Percentiles rank a stretch among this genome's conserved stretches.
Evolutionary conservation across 768 basidiomycete genomes (phyloP).

Genomic region (Phanerodontia chrysosporium): DNA sequence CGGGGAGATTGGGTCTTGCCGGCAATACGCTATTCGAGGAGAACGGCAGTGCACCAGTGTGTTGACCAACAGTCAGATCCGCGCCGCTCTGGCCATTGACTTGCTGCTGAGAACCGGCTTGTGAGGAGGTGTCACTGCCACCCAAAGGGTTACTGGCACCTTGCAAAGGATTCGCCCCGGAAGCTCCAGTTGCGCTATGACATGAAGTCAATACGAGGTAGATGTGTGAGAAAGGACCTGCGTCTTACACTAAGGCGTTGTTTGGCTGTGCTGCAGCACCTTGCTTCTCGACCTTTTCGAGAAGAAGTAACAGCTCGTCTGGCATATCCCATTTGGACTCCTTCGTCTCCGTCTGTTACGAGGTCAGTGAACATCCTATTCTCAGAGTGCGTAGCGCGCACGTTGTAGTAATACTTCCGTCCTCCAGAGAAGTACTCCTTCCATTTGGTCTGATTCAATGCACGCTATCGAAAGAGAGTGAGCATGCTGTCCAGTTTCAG

Average conservation of each 20-base stretch:
- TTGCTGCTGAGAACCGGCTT: slow-evolving; percentile 37
- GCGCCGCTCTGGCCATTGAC: slow-evolving; percentile 33
- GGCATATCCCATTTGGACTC: slow-evolving; percentile 99
- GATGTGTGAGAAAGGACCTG: too few relatives aligned
- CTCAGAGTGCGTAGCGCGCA: slow-evolving; percentile 28
- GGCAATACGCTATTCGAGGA: slow-evolving; percentile 59
- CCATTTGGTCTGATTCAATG: slow-evolving; percentile 89
- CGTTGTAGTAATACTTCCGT: slow-evolving; percentile 88
- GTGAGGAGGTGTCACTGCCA: slow-evolving; percentile 48
- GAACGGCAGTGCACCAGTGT: slow-evolving; percentile 57
- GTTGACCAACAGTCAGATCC: slow-evolving; percentile 42
- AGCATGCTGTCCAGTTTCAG: too few relatives aligned
- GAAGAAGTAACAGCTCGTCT: slow-evolving; percentile 78
- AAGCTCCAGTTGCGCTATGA: slow-evolving; percentile 8
- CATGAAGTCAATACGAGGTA: not conserved
- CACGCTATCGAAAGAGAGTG: slow-evolving; percentile 46
- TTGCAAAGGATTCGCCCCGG: slow-evolving; percentile 32
- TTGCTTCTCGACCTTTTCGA: slow-evolving; percentile 77
- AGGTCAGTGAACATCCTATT: not conserved
- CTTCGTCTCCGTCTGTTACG: slow-evolving; percentile 68
- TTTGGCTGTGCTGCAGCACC: slow-evolving; percentile 39
- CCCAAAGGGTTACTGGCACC: slow-evolving; percentile 51
- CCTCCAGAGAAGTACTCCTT: slow-evolving; percentile 95
- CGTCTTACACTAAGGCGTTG: slow-evolving; percentile 24
- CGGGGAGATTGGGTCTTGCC: slow-evolving; percentile 73